Evolutionary conservation across 2,329 filamentous ascomycete species (phyloP).

Genomic region (Rhytidhysteron rufulum): DNA sequence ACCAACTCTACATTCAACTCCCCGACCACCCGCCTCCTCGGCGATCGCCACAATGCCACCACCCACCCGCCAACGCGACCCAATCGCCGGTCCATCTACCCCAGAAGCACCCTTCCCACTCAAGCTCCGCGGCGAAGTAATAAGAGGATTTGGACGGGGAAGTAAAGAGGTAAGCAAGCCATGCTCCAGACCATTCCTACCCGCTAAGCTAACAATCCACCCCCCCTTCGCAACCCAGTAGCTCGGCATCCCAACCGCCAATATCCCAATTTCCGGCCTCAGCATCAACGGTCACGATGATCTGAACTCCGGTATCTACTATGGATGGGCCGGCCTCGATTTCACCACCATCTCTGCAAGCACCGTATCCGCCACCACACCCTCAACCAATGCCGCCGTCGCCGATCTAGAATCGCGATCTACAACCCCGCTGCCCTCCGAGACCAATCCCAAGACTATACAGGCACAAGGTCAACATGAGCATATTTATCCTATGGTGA

Average conservation of each 20-base stretch:
- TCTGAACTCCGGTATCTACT: slow-evolving; percentile 81
- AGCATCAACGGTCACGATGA: slow-evolving; percentile 62
- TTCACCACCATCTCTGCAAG: slow-evolving; percentile 40
- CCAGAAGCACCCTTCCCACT: slow-evolving; percentile 79
- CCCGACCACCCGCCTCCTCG: too few relatives aligned
- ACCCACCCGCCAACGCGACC: slow-evolving; percentile 56
- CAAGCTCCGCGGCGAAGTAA: slow-evolving; percentile 78
- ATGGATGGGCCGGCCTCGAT: slow-evolving; percentile 78
- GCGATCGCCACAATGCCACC: slow-evolving; percentile 10
- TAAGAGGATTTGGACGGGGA: slow-evolving; percentile 89
- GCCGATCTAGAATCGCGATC: background rate
- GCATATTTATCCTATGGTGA: slow-evolving; percentile 75
- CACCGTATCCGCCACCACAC: slow-evolving; percentile 12
- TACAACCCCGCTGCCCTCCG: background rate
- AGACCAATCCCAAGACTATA: slow-evolving; percentile 1
- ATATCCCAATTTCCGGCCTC: slow-evolving; percentile 68
- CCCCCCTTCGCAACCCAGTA: slow-evolving; percentile 31
- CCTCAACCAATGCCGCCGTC: slow-evolving; percentile 14
- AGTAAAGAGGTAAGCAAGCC: slow-evolving; percentile 92
- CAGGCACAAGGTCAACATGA: slow-evolving; percentile 4
- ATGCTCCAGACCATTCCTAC: slow-evolving; percentile 10
- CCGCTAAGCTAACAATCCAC: slow-evolving; percentile 2
- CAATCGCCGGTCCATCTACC: slow-evolving; percentile 66
- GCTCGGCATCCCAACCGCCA: slow-evolving; percentile 96
- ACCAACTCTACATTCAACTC: too few relatives aligned